Evolutionary conservation across 2,329 filamentous ascomycete genomes (phyloP), one percentile per base, ranked within the genome.

Genomic region (Aspergillus thermomutatus): DNA sequence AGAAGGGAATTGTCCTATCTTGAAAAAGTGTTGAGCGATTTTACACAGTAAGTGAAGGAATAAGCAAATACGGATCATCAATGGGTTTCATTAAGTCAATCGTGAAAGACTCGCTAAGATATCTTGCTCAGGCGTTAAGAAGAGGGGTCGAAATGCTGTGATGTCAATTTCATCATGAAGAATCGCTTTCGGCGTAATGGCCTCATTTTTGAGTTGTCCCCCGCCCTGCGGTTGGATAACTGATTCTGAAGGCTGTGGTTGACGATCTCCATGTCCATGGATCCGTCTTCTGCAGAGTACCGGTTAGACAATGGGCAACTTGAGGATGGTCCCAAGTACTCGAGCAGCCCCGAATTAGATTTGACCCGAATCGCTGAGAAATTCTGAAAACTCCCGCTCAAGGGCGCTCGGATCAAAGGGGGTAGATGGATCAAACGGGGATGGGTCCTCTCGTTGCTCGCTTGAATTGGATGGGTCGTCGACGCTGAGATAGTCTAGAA

Each of bases 401-500:
- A 45, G 41, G 5, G 27, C 26, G 6, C 14, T n/a, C 11, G 23
- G 48, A 26, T 28, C 31, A n/a, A 50, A 31, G 11, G 48, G 26
- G 3, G 48, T 27, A 34, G n/a, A 21, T 37, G 23, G 48, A 26
- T 28, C 31, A n/a, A 50, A 31, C 6, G 48, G 9, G 10, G 48
- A 9, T 26, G n/a, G 11, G 10, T 19, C 21, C 19, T 9, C 45
- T 26, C 4, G 3, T 23, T n/a, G 14, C 21, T 19, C 11, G 28
- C 21, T 48, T 21, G 17, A 7, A 25, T 11, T 48, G 27, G n/a
- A 17, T n/a, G 48, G 26, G n/a, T 26, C 31, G 27, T 95, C 91
- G 60, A 96, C 87, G 72, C 97, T 96, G 79, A 97, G 94, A 78
- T 96, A 97, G 76, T 97, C 92, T 67, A 97, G 87, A 69, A 97